phyloP scores from a whole-genome alignment of 202 grass and related monocot species.

The Schoenoplectus triqueter region DNA sequence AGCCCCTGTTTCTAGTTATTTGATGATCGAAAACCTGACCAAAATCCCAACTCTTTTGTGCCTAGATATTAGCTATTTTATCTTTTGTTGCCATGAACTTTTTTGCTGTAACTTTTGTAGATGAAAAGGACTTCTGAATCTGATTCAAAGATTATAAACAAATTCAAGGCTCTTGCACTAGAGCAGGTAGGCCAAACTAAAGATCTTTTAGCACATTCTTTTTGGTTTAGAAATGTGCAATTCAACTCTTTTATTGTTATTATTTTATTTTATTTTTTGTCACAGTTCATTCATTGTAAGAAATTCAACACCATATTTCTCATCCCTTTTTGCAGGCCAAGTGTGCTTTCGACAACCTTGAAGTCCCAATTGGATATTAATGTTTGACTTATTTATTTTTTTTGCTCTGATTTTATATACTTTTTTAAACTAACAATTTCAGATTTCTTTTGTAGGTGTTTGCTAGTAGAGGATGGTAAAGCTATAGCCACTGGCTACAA shows the following conservation, averaged over 20 bases:
- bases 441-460: slow-evolving; percentile 51
- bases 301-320: slow-evolving; percentile 16
- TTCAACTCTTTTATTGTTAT: slow-evolving; percentile 11
- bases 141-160: slow-evolving; percentile 26
- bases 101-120: slow-evolving; percentile 20
- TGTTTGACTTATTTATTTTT: slow-evolving; percentile 19
- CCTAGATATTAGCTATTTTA: neutral
- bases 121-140: slow-evolving; percentile 16
- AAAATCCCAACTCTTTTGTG: neutral
- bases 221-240: neutral
- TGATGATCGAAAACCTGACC: neutral
- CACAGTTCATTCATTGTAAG: neutral
- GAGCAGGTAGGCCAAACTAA: slow-evolving; percentile 54
- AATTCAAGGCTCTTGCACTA: slow-evolving; percentile 75
- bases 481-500: slow-evolving; percentile 78
- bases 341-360: slow-evolving; percentile 75
- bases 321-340: slow-evolving; percentile 53
- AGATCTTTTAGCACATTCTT: neutral
- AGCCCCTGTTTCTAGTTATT: no score
- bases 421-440: neutral
- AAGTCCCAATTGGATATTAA: slow-evolving; percentile 84
- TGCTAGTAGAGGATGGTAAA: slow-evolving; percentile 79
- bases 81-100: neutral
- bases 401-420: slow-evolving; percentile 13
- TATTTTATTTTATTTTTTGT: neutral